Evolutionary conservation across 2,329 filamentous ascomycete species (phyloP), one percentile per base, ranked within the genome.

Genomic region (Septoria petroselini): DNA sequence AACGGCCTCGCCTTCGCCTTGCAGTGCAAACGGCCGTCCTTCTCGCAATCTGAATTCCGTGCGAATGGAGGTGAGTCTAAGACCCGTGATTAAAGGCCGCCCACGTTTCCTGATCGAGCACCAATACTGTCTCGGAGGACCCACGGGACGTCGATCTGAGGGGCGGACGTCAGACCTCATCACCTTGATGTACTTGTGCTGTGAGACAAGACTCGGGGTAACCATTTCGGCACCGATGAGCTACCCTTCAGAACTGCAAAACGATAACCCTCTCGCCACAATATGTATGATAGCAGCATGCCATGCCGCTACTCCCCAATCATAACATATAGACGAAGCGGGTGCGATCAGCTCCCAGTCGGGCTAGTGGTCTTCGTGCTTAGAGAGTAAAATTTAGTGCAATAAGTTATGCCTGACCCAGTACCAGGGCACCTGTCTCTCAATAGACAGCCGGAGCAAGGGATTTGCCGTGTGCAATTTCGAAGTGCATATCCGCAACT

Each of bases 121-220:
- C 12, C 23, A 31, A 38, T 27, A 14, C 14, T 46, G 43, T 46
- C 43, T 46, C 43, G 43, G 43, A 38, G 18, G 21, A 23, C 33
- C 43, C 43, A 27, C 19, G 43, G 33, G n/a, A 15, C 31, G 30
- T 12, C 19, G 17, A 21, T n/a, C 34, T 35, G 12, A 23, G 18
- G 23, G 17, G 33, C 37, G 33, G 43, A 12, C 30, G 14, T 19
- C 23, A 25, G 17, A 25, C 18, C 21, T 19, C 19, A 38, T 46
- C 43, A 25, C 23, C 21, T n/a, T 12, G 17, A 14, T 39, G 2
- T 21, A 11, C 3, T 21, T 3, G 7, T 9, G n/a, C 31, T 45
- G 30, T 44, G 41, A 46, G 34, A 46, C 43, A 25, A 4, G n/a
- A 38, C 17, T 46, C 23, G 43, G 25, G 43, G 33, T 34, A 17